Conservation (phyloP, 1,284 basidiomycete genomes). For the Thecaphora thlaspeos region DNA sequence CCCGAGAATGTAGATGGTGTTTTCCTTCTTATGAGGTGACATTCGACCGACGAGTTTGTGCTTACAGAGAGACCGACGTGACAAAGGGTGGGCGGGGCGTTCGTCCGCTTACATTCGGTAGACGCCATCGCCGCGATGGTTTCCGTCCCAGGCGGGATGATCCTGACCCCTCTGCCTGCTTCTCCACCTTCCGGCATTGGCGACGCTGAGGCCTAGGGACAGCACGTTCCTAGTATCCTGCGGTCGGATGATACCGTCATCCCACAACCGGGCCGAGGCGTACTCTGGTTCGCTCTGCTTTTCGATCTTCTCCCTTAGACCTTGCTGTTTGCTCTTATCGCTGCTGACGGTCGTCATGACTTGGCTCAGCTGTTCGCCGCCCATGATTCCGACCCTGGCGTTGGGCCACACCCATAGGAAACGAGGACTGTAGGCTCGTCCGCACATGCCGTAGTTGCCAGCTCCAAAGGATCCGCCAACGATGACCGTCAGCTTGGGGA, state of each 20-base stretch:
- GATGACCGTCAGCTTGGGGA: conserved; percentile 88
- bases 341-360: conserved; percentile 84
- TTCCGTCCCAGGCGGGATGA: conserved; percentile 51
- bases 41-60: too few relatives aligned
- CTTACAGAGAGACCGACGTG: not conserved
- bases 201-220: conserved; percentile 77
- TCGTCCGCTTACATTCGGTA: conserved; percentile 12
- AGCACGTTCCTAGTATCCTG: conserved; percentile 85
- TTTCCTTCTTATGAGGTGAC: too few relatives aligned
- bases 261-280: conserved; percentile 86
- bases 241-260: conserved; percentile 89
- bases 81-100: not conserved
- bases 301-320: conserved; percentile 78
- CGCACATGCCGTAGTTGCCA: conserved; percentile 70
- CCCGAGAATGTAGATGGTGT: too few relatives aligned
- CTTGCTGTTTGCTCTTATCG: conserved; percentile 45
- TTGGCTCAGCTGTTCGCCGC: conserved; percentile 82
- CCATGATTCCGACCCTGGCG: conserved; percentile 94
- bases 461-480: conserved; percentile 95
- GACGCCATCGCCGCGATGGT: conserved; percentile 40
- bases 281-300: conserved; percentile 80
- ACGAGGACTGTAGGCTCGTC: conserved; percentile 75
- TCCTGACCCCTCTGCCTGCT: conserved; percentile 30
- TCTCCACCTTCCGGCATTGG: conserved; percentile 57
- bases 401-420: conserved; percentile 99